These are phyloP conservation scores for Eragrostis curvula DNA, from an alignment of 176 grass and related monocot genomes.

Conservation along the genomic window DNA sequence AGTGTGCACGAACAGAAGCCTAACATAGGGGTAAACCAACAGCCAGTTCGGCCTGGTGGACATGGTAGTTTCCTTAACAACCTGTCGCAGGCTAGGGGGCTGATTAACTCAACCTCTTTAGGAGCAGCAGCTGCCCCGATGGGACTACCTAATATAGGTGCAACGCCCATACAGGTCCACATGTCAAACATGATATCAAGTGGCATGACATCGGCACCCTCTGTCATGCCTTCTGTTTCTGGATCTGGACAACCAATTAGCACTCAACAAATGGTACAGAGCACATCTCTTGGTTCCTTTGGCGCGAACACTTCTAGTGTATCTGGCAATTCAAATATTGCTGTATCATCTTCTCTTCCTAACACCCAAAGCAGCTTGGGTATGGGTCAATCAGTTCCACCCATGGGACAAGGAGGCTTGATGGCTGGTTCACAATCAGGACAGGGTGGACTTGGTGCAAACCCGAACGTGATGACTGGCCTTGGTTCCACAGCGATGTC, in stretches of 20 bases:
- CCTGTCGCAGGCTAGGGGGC: slow-evolving; percentile 65
- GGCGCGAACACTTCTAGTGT: slow-evolving; percentile 60
- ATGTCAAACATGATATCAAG: slow-evolving; percentile 96
- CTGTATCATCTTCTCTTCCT: slow-evolving; percentile 58
- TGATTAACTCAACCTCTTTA: slow-evolving; percentile 70
- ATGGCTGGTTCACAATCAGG: slow-evolving; percentile 74
- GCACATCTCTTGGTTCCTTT: slow-evolving; percentile 64
- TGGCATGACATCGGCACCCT: slow-evolving; percentile 68
- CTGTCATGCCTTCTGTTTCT: slow-evolving; percentile 74
- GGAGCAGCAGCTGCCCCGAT: slow-evolving; percentile 61
- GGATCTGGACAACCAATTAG: slow-evolving; percentile 61
- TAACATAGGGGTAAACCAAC: slow-evolving; percentile 55
- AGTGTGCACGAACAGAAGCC: slow-evolving; percentile 83
- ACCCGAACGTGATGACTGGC: slow-evolving; percentile 70
- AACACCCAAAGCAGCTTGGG: slow-evolving; percentile 66
- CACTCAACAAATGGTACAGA: slow-evolving; percentile 69
- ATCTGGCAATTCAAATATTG: slow-evolving; percentile 69
- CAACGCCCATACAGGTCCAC: slow-evolving; percentile 83
- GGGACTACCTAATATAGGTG: slow-evolving; percentile 71
- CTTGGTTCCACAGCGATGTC: slow-evolving; percentile 60
- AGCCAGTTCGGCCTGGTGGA: slow-evolving; percentile 68
- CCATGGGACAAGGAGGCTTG: slow-evolving; percentile 67
- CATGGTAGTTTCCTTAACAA: slow-evolving; percentile 86
- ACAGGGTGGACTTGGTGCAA: slow-evolving; percentile 71
- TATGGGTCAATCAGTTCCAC: slow-evolving; percentile 64